phyloP scores from a whole-genome alignment of 345 rosid species.

The Corchorus olitorius region DNA sequence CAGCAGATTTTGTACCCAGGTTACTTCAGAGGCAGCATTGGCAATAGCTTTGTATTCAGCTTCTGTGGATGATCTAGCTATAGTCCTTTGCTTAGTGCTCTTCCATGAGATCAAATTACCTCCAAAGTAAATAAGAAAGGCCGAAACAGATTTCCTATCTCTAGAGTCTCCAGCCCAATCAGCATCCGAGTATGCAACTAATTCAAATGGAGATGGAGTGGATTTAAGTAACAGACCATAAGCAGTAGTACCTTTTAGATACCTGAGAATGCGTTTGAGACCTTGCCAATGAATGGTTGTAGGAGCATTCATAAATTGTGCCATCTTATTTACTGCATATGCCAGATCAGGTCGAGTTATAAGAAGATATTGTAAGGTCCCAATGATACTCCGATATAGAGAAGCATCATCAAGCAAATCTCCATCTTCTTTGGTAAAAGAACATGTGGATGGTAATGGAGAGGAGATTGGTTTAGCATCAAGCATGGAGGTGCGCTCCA shows the following conservation, averaged over 20 bases:
- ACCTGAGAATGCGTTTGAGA: background rate
- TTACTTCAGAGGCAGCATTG: too few species aligned
- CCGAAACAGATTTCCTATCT: background rate
- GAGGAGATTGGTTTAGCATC: background rate
- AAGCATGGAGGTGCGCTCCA: background rate
- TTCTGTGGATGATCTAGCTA: too few species aligned
- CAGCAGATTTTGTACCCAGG: too few species aligned
- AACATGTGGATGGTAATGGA: background rate
- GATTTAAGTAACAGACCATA: background rate
- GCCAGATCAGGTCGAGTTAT: background rate
- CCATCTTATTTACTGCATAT: background rate
- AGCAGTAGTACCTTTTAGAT: background rate
- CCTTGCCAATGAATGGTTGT: background rate
- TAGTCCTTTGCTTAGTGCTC: background rate
- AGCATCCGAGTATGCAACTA: background rate
- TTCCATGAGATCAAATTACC: background rate
- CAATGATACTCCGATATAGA: background rate
- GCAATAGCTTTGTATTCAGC: too few species aligned
- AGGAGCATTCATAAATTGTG: background rate
- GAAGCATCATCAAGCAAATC: background rate
- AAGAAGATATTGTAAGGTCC: background rate
- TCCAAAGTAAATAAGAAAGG: background rate
- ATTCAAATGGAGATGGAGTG: background rate
- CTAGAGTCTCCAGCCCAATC: background rate
- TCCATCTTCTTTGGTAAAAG: background rate